Base-by-base conservation (phyloP, 2,329 filamentous ascomycete genomes). In the Didymella pomorum region DNA sequence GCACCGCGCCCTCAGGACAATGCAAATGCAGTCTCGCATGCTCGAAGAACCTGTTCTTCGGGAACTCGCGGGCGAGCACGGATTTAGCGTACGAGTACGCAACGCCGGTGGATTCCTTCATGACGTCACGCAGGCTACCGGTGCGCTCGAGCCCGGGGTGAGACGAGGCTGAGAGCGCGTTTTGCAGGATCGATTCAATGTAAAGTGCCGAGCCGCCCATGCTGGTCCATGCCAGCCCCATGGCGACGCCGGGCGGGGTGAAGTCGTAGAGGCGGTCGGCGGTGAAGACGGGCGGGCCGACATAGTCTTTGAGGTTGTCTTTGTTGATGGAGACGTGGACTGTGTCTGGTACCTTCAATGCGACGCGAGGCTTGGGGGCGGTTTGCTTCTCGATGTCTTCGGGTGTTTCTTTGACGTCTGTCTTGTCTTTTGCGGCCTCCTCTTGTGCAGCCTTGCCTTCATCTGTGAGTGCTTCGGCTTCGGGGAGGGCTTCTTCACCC, bases 181-280 rank as follows among this genome's bases (percentile, higher is more conserved):
- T 90, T 75, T 99, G 93, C 50, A 99, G 82, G 62, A 99, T 98
- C 1, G 93, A 96, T 79, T 99, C 95, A 57, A 99, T 92, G 78
- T 99, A 99, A 76, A 99, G 88, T 50, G 95, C 95, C 4, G 95
- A 92, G 59, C 95, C 95, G 61, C 95, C 95, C 86, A 99, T 92
- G 73, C 93, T 92, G 8, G 96, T 99, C 95, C 95, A 99, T 8
- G 95, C 95, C 51, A 99, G 86, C 65, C 95, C 95, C 95, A 99
- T 98, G 21, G 93, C 91, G 16, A 99, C 95, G 78, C 95, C 95
- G 2, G 95, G 87, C 4, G 96, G 95, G 58, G 93, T 97, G 46
- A 88, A 87, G 70, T 99, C 95, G 81, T 98, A 99, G 14, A 99
- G 84, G 53, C 96, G 88, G 78, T 99, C 95, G 4, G 95, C 92